A percentile compares a stretch with the other conserved stretches of the same genome.
These are phyloP conservation scores for Umbelopsis ramanniana DNA, from an alignment of 192 early-diverging fungal genomes.

Conservation along the genomic window DNA sequence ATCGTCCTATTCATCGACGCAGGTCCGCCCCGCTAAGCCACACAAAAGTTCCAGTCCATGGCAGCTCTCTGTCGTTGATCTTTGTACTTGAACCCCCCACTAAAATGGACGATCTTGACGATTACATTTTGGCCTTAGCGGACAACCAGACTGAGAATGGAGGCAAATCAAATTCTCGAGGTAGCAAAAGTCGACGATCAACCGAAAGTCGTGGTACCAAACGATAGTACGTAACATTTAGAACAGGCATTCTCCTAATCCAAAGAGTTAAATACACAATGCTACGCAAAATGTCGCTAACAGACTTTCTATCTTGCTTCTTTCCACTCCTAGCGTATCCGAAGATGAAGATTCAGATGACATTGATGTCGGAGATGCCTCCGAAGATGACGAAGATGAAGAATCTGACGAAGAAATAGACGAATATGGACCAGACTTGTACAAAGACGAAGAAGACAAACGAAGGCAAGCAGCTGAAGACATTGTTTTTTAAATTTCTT, in stretches of 20 bases:
- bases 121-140: constrained; percentile 35
- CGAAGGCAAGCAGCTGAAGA: constrained; percentile 28
- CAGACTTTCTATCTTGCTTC: not conserved
- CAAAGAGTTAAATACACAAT: not conserved
- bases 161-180: constrained; percentile 4
- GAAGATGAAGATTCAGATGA: constrained; percentile 37
- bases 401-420: constrained; percentile 65
- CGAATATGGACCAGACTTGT: constrained; percentile 75
- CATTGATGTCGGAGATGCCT: constrained; percentile 18
- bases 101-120: constrained; percentile 36
- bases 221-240: not conserved
- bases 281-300: not conserved
- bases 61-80: not conserved
- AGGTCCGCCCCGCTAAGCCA: not conserved
- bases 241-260: not conserved
- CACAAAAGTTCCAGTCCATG: not conserved
- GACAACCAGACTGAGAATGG: constrained; percentile 19
- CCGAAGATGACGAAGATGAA: constrained; percentile 52
- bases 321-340: not conserved
- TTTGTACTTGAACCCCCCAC: not conserved
- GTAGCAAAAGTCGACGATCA: constrained; percentile 16
- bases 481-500: not conserved
- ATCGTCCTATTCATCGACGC: not conserved
- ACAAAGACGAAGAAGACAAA: constrained; percentile 72
- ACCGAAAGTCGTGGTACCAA: constrained; percentile 10